These are phyloP conservation scores for Ustilago nuda DNA, from an alignment of 1,284 basidiomycete genomes.

Conservation along the genomic window DNA sequence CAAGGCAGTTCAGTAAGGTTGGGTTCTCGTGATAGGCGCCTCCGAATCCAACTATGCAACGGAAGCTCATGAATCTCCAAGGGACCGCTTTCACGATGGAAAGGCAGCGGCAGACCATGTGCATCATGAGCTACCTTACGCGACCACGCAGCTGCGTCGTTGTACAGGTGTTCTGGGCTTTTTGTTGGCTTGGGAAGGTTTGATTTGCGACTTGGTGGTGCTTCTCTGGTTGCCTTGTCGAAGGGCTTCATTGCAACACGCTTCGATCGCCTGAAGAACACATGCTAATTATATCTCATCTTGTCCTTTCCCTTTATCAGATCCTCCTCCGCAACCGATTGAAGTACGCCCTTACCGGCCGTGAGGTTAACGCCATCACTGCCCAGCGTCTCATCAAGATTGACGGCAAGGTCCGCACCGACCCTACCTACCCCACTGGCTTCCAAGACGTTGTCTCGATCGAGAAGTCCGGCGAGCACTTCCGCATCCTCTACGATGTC, in stretches of 20 bases:
- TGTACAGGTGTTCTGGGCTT: not conserved
- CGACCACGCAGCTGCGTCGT: too few relatives aligned
- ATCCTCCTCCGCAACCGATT: slow-evolving; percentile 99
- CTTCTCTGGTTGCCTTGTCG: not conserved
- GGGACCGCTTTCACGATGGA: too few relatives aligned
- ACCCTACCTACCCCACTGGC: slow-evolving; percentile 94
- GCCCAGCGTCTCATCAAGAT: slow-evolving; percentile 98
- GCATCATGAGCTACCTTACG: too few relatives aligned
- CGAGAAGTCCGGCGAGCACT: slow-evolving; percentile 98
- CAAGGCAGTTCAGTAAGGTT: too few relatives aligned
- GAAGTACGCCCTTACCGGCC: slow-evolving; percentile 97
- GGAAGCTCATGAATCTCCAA: too few relatives aligned
- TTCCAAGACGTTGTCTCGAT: slow-evolving; percentile 98
- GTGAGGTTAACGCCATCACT: slow-evolving; percentile 94
- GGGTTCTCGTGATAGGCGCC: too few relatives aligned
- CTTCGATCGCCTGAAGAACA: not conserved
- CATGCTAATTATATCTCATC: slow-evolving; percentile 7
- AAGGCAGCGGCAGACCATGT: too few relatives aligned
- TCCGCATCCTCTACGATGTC: slow-evolving; percentile 98
- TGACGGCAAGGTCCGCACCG: slow-evolving; percentile 98
- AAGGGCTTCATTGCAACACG: not conserved
- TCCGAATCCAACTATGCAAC: too few relatives aligned
- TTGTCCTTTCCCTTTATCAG: slow-evolving; percentile 18
- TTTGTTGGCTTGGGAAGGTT: not conserved
- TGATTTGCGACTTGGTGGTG: not conserved